Conservation (phyloP, 805 yeast genomes). For the Ogataea thermomethanolica region DNA sequence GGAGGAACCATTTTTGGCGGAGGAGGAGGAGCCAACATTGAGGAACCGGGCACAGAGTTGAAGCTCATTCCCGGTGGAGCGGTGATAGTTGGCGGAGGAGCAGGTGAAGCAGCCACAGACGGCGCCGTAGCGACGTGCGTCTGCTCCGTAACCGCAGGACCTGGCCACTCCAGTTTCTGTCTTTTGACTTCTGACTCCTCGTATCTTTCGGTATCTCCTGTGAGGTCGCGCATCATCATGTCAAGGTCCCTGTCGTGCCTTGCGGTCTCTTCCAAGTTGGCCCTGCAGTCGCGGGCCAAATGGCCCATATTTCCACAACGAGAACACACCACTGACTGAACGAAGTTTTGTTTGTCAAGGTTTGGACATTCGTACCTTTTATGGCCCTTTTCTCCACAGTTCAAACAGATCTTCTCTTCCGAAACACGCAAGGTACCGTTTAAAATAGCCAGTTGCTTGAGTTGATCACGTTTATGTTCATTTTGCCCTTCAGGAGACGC, state of each 20-base stretch:
- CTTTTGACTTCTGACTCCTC: slow-evolving; percentile 3
- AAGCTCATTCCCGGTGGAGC: slow-evolving; percentile 21
- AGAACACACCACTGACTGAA: slow-evolving; percentile 61
- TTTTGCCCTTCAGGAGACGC: slow-evolving; percentile 91
- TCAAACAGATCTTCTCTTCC: slow-evolving; percentile 56
- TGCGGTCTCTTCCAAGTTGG: slow-evolving; percentile 24
- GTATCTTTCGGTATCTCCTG: slow-evolving; percentile 25
- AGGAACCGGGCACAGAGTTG: slow-evolving; percentile 5
- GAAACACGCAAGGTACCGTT: slow-evolving; percentile 89
- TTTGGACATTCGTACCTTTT: slow-evolving; percentile 62
- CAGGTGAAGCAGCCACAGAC: slow-evolving; percentile 25
- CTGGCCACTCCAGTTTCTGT: slow-evolving; percentile 3
- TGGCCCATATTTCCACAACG: slow-evolving; percentile 84
- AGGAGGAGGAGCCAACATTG: slow-evolving; percentile 17
- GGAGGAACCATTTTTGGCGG: slow-evolving; percentile 20
- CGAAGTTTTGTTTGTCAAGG: slow-evolving; percentile 40
- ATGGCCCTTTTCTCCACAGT: slow-evolving; percentile 68
- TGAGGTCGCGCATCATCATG: slow-evolving; percentile 48
- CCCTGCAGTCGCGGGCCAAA: slow-evolving; percentile 80
- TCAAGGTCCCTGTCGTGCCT: slow-evolving; percentile 47
- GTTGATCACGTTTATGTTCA: slow-evolving; percentile 84
- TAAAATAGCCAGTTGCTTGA: slow-evolving; percentile 85
- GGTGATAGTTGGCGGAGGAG: slow-evolving; percentile 17
- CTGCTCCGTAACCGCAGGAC: background rate
- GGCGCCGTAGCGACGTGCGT: slow-evolving; percentile 13